Percentiles rank a stretch among this genome's conserved stretches.
phyloP scores from a whole-genome alignment of 495 filamentous ascomycete genomes.

The Penicillium alfredii region DNA sequence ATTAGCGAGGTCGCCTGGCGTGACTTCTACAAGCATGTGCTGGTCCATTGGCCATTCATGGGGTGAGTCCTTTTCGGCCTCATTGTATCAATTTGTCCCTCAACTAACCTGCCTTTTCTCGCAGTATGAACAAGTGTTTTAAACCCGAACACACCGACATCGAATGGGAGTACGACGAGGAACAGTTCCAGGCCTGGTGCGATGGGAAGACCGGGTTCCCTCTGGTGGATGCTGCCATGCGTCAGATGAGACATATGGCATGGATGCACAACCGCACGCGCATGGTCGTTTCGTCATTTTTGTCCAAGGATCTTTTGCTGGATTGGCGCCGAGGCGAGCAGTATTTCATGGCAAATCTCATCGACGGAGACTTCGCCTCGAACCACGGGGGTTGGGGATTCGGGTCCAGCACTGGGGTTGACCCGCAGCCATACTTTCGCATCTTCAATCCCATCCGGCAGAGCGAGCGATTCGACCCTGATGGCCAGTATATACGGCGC shows the following conservation, averaged over 20 bases:
- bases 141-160: conserved; percentile 82
- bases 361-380: conserved; percentile 88
- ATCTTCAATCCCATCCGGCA: conserved; percentile 87
- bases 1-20: conserved; percentile 88
- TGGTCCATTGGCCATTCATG: conserved; percentile 82
- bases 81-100: background rate
- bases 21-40: conserved; percentile 88
- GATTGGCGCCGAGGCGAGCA: conserved; percentile 89
- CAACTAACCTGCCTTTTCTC: conserved; percentile 1
- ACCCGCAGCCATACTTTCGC: conserved; percentile 88
- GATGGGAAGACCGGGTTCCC: conserved; percentile 76
- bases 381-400: conserved; percentile 96
- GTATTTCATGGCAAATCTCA: conserved; percentile 82
- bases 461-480: conserved; percentile 68
- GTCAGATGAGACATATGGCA: conserved; percentile 62
- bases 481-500: conserved; percentile 53
- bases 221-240: conserved; percentile 90
- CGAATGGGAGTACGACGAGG: conserved; percentile 67
- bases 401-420: conserved; percentile 70
- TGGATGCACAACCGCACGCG: conserved; percentile 90
- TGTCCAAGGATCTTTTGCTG: conserved; percentile 78
- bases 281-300: conserved; percentile 84
- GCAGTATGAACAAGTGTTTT: conserved; percentile 89
- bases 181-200: conserved; percentile 68
- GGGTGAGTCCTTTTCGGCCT: conserved; percentile 48